These are phyloP conservation scores for Acanthamoeba royreba DNA, from an alignment of 208 protist species.

Conservation along the genomic window DNA sequence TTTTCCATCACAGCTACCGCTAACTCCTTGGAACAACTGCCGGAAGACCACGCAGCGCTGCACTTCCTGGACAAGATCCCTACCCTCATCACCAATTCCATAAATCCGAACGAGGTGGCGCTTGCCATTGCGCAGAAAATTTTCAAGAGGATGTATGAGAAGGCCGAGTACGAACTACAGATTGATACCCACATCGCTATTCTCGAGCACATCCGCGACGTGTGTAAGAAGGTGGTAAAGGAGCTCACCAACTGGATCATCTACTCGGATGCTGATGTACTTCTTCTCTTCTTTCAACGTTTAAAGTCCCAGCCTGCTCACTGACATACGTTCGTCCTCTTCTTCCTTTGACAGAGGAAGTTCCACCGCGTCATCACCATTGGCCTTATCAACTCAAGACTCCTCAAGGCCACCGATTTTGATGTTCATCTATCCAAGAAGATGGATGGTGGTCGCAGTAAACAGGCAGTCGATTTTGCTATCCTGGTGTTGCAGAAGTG, in stretches of 20 bases:
- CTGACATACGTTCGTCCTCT: not conserved
- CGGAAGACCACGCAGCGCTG: slow-evolving; percentile 25
- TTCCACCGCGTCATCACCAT: slow-evolving; percentile 49
- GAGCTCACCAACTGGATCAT: slow-evolving; percentile 61
- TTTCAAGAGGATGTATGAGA: slow-evolving; percentile 63
- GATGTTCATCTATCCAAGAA: slow-evolving; percentile 84
- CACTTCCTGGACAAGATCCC: slow-evolving; percentile 74
- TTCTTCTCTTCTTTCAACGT: not conserved
- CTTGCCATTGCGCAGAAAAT: slow-evolving; percentile 80
- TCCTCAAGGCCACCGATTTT: slow-evolving; percentile 86
- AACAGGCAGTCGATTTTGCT: slow-evolving; percentile 61
- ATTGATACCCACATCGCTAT: slow-evolving; percentile 65
- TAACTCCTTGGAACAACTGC: not conserved
- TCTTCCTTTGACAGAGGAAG: slow-evolving; percentile 48
- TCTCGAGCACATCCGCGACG: slow-evolving; percentile 47
- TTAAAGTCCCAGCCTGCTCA: slow-evolving; percentile 15
- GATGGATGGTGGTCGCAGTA: not conserved
- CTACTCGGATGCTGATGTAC: slow-evolving; percentile 45
- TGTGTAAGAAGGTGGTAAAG: slow-evolving; percentile 44
- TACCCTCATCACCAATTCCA: slow-evolving; percentile 82
- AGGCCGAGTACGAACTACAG: slow-evolving; percentile 69
- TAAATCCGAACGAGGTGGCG: slow-evolving; percentile 66
- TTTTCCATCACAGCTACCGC: not conserved
- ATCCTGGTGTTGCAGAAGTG: slow-evolving; percentile 54
- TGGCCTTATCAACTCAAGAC: slow-evolving; percentile 81